phyloP scores from a whole-genome alignment of 805 yeast genomes.

The Metschnikowia hibisci region DNA sequence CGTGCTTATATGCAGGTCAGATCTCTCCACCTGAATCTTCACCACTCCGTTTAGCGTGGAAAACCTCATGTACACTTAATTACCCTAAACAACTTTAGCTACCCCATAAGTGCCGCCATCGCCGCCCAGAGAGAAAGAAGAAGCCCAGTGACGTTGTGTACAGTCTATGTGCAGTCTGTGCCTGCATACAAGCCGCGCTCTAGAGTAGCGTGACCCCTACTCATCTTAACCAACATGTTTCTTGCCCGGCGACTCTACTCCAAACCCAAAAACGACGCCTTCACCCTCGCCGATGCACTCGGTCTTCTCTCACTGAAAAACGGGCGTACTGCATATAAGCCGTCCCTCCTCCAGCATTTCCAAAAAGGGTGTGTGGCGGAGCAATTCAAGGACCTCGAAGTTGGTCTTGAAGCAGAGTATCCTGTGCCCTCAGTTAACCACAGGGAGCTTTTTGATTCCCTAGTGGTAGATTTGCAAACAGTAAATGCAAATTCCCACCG shows the following conservation, averaged over 20 bases:
- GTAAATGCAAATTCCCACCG: background rate
- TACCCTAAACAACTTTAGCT: no score
- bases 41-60: no score
- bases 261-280: slow-evolving; percentile 9
- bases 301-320: slow-evolving; percentile 25
- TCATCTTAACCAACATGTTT: background rate
- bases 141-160: no score
- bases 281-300: slow-evolving; percentile 32
- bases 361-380: slow-evolving; percentile 33
- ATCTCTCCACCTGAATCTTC: no score
- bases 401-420: slow-evolving; percentile 1
- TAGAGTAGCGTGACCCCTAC: background rate
- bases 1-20: no score
- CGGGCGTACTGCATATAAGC: slow-evolving; percentile 22
- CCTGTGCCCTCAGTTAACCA: slow-evolving; percentile 8
- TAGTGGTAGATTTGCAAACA: slow-evolving; percentile 26
- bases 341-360: slow-evolving; percentile 30
- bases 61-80: no score
- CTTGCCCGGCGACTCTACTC: slow-evolving; percentile 3
- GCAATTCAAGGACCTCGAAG: slow-evolving; percentile 18
- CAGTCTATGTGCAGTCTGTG: no score
- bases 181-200: background rate
- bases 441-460: slow-evolving; percentile 16
- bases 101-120: no score
- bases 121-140: no score